Evolutionary conservation across 169 alveolate genomes (phyloP).

Genomic region (Neospora caninum): DNA sequence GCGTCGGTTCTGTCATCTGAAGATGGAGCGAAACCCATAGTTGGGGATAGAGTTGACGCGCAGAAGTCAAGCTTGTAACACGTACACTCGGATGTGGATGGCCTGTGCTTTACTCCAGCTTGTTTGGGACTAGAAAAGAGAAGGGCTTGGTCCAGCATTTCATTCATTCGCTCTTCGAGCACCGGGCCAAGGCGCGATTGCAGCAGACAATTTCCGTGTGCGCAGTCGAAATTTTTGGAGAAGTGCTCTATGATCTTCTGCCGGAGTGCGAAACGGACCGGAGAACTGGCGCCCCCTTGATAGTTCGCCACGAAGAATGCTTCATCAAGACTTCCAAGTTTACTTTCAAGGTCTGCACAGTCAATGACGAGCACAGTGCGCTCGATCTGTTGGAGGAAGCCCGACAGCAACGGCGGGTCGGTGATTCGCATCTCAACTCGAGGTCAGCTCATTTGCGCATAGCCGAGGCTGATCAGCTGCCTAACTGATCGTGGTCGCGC

Average conservation of each 20-base stretch:
- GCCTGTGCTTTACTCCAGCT: not conserved
- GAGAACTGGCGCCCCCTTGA: slow-evolving; percentile 10
- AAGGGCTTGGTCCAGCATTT: slow-evolving; percentile 43
- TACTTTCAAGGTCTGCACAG: not conserved
- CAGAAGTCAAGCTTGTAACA: too few species aligned
- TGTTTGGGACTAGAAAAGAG: slow-evolving; percentile 45
- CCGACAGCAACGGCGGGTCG: slow-evolving; percentile 34
- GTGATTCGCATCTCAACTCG: slow-evolving; percentile 19
- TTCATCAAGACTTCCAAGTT: slow-evolving; percentile 39
- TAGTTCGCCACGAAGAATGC: slow-evolving; percentile 25
- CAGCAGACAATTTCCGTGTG: slow-evolving; percentile 9
- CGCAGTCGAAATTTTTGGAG: slow-evolving; percentile 38
- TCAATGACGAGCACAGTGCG: not conserved
- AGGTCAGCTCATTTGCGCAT: slow-evolving; percentile 1
- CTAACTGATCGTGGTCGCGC: too few species aligned
- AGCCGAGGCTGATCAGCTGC: not conserved
- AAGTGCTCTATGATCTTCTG: slow-evolving; percentile 17
- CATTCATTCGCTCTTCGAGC: slow-evolving; percentile 19
- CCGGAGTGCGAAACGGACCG: not conserved
- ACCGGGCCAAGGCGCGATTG: not conserved
- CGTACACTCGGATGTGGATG: too few species aligned
- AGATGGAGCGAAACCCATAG: too few species aligned
- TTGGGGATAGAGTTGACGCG: too few species aligned
- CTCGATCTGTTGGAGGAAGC: slow-evolving; percentile 40
- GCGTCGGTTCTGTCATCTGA: too few species aligned